Evolutionary conservation across 202 grass and related monocot species (phyloP), one percentile per base, ranked within the genome.

Genomic region (Alloteropsis angusta): DNA sequence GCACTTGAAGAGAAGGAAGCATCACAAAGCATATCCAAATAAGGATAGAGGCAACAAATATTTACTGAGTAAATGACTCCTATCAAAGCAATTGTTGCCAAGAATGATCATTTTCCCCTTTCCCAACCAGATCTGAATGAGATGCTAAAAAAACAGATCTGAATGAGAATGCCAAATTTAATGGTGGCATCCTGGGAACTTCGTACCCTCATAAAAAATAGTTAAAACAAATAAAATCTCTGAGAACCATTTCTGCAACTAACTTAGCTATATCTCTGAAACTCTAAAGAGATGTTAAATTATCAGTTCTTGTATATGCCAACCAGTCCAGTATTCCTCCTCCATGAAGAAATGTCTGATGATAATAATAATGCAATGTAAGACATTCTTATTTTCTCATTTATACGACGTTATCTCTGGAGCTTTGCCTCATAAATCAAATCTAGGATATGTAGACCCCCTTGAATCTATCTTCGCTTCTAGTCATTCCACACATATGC

Each of bases 381-480:
- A 60, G 60, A n/a, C 43, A 56, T 65, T 81, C 32, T 59, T 65
- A 42, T 43, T 0, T 5, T 49, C 13, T 44, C 38, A 57, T 34
- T 56, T 63, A 57, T 50, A 47, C 39, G 15, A 75, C 23, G 23
- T 52, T 66, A 70, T 58, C 15, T 56, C 35, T 10, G 11, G 44
- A 37, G 55, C 63, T 22, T 71, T 42, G 28, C n/a, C 21, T 16
- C 14, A 23, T 9, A 68, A 76, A 86, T 71, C 12, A 82, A 86
- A 23, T 72, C 35, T 81, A 71, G 16, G 8, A 4, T 49, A 17
- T 59, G 21, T 64, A 71, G 16, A 30, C 25, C 9, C 45, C 32
- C 32, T 68, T 70, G 11, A 59, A 71, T 49, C 38, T 80, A 63
- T 64, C 42, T 60, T 60, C 14, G 42, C 22, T 60, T 73, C 53